A percentile compares a stretch with the other conserved stretches of the same genome.
Evolutionary conservation across 1,139 yeast species (phyloP).

Genomic region (Petasospora rhodanensis): DNA sequence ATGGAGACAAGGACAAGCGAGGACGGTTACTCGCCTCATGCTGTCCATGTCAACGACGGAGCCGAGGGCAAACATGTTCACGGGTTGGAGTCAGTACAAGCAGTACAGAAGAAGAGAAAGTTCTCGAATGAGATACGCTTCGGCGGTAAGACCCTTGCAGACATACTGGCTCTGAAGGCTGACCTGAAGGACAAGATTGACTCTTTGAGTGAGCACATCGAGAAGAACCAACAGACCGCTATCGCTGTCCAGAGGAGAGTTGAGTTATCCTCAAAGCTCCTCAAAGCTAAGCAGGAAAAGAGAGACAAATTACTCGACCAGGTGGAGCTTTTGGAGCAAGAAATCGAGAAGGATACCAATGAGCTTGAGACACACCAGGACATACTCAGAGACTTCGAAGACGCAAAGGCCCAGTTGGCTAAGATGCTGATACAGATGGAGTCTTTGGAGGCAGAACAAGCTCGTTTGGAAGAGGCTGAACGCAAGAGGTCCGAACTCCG

Average conservation of each 20-base stretch:
- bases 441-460: constrained; percentile 12
- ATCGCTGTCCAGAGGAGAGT: background rate
- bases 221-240: background rate
- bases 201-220: constrained; percentile 1
- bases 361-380: background rate
- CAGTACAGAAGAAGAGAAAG: constrained; percentile 6
- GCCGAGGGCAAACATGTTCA: too few relatives aligned
- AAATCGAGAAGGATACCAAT: constrained; percentile 1
- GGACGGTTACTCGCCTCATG: too few relatives aligned
- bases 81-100: too few relatives aligned
- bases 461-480: constrained; percentile 7
- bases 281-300: constrained; percentile 2
- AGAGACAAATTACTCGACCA: background rate
- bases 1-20: too few relatives aligned
- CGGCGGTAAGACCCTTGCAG: constrained; percentile 6
- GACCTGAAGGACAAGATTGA: constrained; percentile 5
- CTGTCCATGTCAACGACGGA: too few relatives aligned
- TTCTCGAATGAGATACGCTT: constrained; percentile 2
- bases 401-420: constrained; percentile 7
- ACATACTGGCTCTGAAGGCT: constrained; percentile 5
- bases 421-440: constrained; percentile 13
- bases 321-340: constrained; percentile 3
- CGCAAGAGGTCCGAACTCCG: constrained; percentile 7
- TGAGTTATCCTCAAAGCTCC: background rate
- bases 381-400: constrained; percentile 1